phyloP scores from a whole-genome alignment of 805 yeast genomes.

The Metschnikowia sp. region DNA sequence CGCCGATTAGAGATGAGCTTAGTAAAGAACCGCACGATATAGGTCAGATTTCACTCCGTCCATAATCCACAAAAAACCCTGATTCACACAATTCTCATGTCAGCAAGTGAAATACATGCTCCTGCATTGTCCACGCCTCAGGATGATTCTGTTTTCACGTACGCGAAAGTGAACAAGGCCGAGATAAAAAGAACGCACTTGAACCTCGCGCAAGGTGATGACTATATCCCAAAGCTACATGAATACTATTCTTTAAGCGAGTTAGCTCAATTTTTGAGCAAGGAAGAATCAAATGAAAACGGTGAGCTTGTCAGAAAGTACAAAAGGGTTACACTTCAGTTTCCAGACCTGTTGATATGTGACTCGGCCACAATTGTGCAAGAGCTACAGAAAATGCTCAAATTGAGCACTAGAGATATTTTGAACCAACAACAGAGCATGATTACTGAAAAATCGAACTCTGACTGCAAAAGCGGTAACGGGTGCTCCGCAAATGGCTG shows the following conservation, averaged over 20 bases:
- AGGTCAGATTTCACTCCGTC: too few relatives aligned
- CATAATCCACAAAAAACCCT: neutral
- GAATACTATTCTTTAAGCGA: constrained; percentile 56
- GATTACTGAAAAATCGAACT: neutral
- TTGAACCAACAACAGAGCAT: neutral
- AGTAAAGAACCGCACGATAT: too few relatives aligned
- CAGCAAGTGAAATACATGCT: constrained; percentile 34
- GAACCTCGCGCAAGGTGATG: constrained; percentile 24
- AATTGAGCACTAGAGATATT: neutral
- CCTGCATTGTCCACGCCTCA: constrained; percentile 76
- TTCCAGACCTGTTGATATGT: constrained; percentile 76
- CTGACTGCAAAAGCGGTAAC: neutral
- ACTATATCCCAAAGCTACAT: constrained; percentile 32
- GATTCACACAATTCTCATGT: constrained; percentile 7
- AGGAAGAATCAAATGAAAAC: constrained; percentile 19
- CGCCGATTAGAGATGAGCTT: neutral
- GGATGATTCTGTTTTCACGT: constrained; percentile 53
- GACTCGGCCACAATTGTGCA: constrained; percentile 75
- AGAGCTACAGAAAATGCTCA: constrained; percentile 42
- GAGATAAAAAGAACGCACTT: constrained; percentile 25
- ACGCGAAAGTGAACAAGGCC: constrained; percentile 37
- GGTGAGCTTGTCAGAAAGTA: constrained; percentile 25
- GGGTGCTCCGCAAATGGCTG: neutral
- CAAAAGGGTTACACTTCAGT: constrained; percentile 73
- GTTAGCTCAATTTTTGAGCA: constrained; percentile 38